Evolutionary conservation across 2,329 filamentous ascomycete species (phyloP), one percentile per base, ranked within the genome.

Genomic region (Clonostachys chloroleuca): DNA sequence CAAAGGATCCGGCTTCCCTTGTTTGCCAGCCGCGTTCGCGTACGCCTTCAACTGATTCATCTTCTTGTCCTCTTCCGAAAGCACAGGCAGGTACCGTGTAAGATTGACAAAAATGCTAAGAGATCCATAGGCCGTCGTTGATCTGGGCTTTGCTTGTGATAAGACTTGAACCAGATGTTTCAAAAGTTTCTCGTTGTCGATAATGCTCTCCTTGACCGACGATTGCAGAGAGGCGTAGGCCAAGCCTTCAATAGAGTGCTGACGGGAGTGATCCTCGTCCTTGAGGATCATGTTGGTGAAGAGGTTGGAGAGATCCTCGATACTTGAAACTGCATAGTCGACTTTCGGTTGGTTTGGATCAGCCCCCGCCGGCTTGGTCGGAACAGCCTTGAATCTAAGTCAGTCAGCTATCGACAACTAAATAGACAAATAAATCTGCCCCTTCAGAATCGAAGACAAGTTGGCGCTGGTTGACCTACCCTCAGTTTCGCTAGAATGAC

Each of bases 21-120:
- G 61, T 51, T 81, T 80, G 58, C 89, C 91, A 6, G 84, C 84
- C 1, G 90, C 87, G 60, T 95, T 89, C 13, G 94, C 94, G 58
- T 97, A 99, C 3, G 91, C 89, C 71, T 95, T 96, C 41, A 99
- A 78, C 63, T 99, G 89, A 6, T 81, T 81, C 71, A 99, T 89
- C 59, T 89, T 90, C 70, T 92, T 94, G 58, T 96, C 87, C 65
- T 99, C 94, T 52, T 96, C 92, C 1, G 89, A 86, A 39, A 92
- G 74, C 8, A 74, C 73, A 7, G 91, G 91, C 39, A 81, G 78
- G 62, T 95, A 97, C 33, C 80, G 77, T 13, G 90, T 95, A 45
- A 99, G 72, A 60, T 97, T 96, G 47, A 83, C 75, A 54, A 97
- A 79, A 47, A 96, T 87, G 60, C 87, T 95, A 39, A 99, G 74